Conservation (phyloP, 2,329 filamentous ascomycete genomes). For the Nemania serpens region DNA sequence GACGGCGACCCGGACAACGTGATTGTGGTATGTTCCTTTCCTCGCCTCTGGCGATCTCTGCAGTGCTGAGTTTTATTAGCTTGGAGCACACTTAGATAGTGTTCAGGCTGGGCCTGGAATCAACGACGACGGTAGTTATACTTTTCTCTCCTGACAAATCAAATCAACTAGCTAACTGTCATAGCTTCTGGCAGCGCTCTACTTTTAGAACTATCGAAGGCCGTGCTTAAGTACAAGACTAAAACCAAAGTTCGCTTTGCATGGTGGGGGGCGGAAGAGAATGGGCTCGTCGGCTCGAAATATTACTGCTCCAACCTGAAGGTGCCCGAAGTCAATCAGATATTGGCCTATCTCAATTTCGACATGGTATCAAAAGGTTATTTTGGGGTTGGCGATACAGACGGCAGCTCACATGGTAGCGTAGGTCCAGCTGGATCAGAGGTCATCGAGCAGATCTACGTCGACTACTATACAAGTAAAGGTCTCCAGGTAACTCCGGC, state of each 20-base stretch:
- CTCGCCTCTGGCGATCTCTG: not conserved
- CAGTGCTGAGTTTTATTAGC: not conserved
- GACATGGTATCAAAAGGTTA: constrained; percentile 21
- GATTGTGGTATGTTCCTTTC: constrained; percentile 5
- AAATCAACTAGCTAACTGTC: not conserved
- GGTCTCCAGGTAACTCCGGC: constrained; percentile 15
- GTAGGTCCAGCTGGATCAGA: constrained; percentile 14
- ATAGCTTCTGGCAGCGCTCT: constrained; percentile 13
- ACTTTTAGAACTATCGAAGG: constrained; percentile 14
- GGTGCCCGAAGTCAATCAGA: constrained; percentile 6
- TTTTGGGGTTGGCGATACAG: constrained; percentile 17
- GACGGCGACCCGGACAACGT: constrained; percentile 17
- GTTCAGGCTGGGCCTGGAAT: constrained; percentile 21
- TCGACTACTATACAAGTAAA: constrained; percentile 15
- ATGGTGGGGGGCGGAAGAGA: constrained; percentile 23
- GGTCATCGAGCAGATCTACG: constrained; percentile 20
- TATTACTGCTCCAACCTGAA: constrained; percentile 15
- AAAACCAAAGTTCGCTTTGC: constrained; percentile 20
- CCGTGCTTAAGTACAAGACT: constrained; percentile 17
- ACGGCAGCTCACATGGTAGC: constrained; percentile 15
- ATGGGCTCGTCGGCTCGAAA: constrained; percentile 20
- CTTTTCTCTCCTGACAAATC: not conserved
- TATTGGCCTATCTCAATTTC: constrained; percentile 20
- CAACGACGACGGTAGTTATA: constrained; percentile 16
- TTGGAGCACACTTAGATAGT: constrained; percentile 18